Evolutionary conservation across 768 basidiomycete species (phyloP).

Genomic region (Sarcomyxa edulis): DNA sequence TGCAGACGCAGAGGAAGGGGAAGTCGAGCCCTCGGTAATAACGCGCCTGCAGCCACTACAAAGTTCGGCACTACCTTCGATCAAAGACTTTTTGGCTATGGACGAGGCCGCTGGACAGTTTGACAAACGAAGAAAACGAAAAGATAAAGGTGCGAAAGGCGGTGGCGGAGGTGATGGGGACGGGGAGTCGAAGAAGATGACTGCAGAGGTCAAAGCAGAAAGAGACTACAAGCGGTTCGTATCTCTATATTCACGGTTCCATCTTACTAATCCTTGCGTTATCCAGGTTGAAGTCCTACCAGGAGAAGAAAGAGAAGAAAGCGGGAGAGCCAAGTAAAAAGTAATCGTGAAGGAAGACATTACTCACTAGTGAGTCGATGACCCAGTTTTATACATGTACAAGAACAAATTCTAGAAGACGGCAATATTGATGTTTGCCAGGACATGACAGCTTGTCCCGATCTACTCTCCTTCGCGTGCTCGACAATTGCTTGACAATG

Average conservation of each 20-base stretch:
- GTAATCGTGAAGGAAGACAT: too few relatives aligned
- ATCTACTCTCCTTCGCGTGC: too few relatives aligned
- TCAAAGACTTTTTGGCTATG: conserved; percentile 76
- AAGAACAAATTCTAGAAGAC: too few relatives aligned
- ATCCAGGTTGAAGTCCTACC: conserved; percentile 35
- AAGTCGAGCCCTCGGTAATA: conserved; percentile 36
- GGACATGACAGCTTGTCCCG: too few relatives aligned
- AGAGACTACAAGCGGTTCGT: conserved; percentile 56
- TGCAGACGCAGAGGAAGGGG: conserved; percentile 35
- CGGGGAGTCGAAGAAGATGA: conserved; percentile 29
- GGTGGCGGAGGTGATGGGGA: conserved; percentile 34
- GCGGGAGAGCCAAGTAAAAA: conserved; percentile 8
- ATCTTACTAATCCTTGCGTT: neutral
- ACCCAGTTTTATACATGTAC: too few relatives aligned
- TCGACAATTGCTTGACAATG: too few relatives aligned
- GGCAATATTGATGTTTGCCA: too few relatives aligned
- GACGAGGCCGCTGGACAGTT: conserved; percentile 61
- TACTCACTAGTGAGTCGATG: too few relatives aligned
- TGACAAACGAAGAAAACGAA: conserved; percentile 67
- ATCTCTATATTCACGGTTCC: neutral
- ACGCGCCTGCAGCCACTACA: conserved; percentile 67
- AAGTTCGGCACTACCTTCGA: conserved; percentile 79
- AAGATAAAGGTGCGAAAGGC: conserved; percentile 63
- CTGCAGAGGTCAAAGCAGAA: conserved; percentile 42
- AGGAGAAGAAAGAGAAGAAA: conserved; percentile 32